Evolutionary conservation across 1,139 yeast species (phyloP).

Genomic region (Suhomyces wounanorum): DNA sequence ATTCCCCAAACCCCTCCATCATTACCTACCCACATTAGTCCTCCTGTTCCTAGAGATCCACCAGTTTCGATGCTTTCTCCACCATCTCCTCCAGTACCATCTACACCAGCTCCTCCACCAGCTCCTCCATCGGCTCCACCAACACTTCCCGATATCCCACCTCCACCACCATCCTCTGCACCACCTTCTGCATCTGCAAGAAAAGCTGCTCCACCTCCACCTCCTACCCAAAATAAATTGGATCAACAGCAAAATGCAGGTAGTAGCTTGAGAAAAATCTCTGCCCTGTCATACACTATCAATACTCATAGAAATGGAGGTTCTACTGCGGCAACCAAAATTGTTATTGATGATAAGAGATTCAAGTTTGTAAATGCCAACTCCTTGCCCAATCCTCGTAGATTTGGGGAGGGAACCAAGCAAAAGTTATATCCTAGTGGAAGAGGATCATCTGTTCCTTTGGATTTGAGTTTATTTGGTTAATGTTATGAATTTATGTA

Average conservation of each 20-base stretch:
- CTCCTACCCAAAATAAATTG: constrained; percentile 36
- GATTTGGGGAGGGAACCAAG: constrained; percentile 56
- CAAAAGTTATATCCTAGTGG: constrained; percentile 92
- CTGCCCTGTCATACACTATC: constrained; percentile 61
- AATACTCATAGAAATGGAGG: constrained; percentile 23
- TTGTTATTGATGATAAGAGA: constrained; percentile 69
- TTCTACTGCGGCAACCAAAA: constrained; percentile 22
- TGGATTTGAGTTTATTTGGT: constrained; percentile 49
- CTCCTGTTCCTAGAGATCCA: not conserved
- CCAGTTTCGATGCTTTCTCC: constrained; percentile 6
- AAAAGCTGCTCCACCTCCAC: constrained; percentile 22
- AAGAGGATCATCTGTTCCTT: constrained; percentile 90
- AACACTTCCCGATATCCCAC: constrained; percentile 15
- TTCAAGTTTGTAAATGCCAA: constrained; percentile 69
- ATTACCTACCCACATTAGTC: not conserved
- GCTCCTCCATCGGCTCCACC: constrained; percentile 10
- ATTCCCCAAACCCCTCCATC: constrained; percentile 13
- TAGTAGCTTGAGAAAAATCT: constrained; percentile 52
- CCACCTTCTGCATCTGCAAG: constrained; percentile 13
- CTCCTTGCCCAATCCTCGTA: constrained; percentile 82
- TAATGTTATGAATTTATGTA: not conserved
- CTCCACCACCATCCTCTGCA: constrained; percentile 11
- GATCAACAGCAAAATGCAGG: constrained; percentile 53
- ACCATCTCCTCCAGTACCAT: constrained; percentile 9
- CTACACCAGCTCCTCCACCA: constrained; percentile 11